Evolutionary conservation across 495 filamentous ascomycete genomes (phyloP).

Genomic region (Amorphotheca resinae): DNA sequence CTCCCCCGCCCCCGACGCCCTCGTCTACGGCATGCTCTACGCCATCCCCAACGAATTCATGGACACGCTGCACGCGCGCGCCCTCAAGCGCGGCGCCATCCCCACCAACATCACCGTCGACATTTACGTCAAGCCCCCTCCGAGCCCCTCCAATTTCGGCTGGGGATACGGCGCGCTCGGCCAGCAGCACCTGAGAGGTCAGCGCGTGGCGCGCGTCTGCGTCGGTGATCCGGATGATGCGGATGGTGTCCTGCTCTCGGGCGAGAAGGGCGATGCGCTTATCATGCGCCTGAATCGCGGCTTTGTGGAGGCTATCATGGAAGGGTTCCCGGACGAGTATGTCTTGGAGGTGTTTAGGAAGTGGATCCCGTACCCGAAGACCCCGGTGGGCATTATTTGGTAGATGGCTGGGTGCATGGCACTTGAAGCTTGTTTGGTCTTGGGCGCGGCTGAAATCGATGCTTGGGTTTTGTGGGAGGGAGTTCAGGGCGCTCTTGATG

Average conservation of each 20-base stretch:
- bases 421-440: too few species aligned
- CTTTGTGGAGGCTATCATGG: neutral
- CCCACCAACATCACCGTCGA: neutral
- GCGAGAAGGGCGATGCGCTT: neutral
- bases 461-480: too few species aligned
- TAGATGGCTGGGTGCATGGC: too few species aligned
- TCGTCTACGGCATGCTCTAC: neutral
- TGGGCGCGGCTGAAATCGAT: too few species aligned
- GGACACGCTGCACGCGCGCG: neutral
- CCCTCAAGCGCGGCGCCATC: neutral
- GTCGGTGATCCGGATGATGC: neutral
- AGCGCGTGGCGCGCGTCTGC: neutral
- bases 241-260: neutral
- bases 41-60: neutral
- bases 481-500: too few species aligned
- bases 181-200: neutral
- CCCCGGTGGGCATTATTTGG: neutral
- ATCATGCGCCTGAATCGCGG: neutral
- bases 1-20: neutral
- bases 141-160: neutral
- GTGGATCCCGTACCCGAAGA: neutral
- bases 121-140: neutral
- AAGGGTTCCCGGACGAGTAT: neutral
- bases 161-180: neutral
- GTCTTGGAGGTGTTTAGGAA: neutral